phyloP scores from a whole-genome alignment of 768 basidiomycete species.

The Rhodotorula sphaerocarpa region DNA sequence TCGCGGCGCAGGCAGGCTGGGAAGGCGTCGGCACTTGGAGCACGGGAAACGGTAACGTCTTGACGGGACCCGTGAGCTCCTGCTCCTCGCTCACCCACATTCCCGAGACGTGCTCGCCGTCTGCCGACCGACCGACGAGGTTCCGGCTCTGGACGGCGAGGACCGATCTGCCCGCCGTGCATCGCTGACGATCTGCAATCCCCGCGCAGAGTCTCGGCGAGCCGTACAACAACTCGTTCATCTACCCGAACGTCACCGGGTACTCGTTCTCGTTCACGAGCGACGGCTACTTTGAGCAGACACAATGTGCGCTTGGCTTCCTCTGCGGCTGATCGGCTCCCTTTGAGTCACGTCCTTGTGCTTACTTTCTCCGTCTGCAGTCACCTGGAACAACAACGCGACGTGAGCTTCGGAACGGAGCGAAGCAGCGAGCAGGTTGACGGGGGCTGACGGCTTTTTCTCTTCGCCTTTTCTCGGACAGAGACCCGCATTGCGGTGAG shows the following conservation, averaged over 20 bases:
- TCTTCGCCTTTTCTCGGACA: conserved; percentile 48
- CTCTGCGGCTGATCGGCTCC: no score
- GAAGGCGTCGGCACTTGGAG: conserved; percentile 72
- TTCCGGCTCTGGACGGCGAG: neutral
- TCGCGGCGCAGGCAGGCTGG: conserved; percentile 53
- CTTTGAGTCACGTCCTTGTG: no score
- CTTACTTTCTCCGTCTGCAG: no score
- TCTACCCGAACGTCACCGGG: conserved; percentile 71
- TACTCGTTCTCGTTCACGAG: conserved; percentile 50
- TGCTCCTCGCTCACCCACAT: neutral
- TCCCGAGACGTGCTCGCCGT: neutral
- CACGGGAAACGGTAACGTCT: conserved; percentile 63
- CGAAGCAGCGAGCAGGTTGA: no score
- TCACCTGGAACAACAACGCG: conserved; percentile 32
- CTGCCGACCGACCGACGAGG: neutral
- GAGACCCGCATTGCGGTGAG: conserved; percentile 47
- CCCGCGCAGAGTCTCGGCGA: conserved; percentile 64
- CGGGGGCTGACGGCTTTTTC: no score
- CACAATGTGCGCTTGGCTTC: conserved; percentile 65
- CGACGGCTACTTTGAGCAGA: conserved; percentile 72
- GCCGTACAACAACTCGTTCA: conserved; percentile 69
- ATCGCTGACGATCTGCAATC: conserved; percentile 12
- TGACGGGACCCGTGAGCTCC: conserved; percentile 76
- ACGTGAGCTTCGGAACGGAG: neutral
- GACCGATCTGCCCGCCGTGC: neutral